phyloP scores from a whole-genome alignment of 768 basidiomycete genomes.

The Termitomyces sp. region DNA sequence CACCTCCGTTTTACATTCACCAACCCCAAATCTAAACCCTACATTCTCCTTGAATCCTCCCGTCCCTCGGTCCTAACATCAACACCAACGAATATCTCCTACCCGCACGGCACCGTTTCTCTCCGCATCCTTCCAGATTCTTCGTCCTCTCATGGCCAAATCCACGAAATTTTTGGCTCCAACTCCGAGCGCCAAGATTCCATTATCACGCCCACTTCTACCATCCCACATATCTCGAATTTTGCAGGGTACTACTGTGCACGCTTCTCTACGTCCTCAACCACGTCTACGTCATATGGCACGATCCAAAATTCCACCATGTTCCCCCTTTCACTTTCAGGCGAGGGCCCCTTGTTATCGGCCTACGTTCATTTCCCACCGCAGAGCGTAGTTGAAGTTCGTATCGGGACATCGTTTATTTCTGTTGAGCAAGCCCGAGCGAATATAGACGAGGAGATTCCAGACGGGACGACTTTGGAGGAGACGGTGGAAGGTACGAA shows the following conservation, averaged over 20 bases:
- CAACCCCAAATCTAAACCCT: slow-evolving; percentile 33
- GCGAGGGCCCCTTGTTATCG: slow-evolving; percentile 42
- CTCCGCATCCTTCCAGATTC: slow-evolving; percentile 27
- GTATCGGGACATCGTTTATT: slow-evolving; percentile 76
- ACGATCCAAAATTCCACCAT: slow-evolving; percentile 43
- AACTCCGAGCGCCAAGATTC: slow-evolving; percentile 59
- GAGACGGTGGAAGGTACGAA: slow-evolving; percentile 46
- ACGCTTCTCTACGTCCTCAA: slow-evolving; percentile 42
- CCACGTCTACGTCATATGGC: slow-evolving; percentile 34
- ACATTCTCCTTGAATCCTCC: slow-evolving; percentile 65
- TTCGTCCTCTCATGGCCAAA: slow-evolving; percentile 26
- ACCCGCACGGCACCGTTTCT: slow-evolving; percentile 47
- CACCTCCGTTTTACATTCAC: slow-evolving; percentile 70
- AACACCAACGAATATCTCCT: slow-evolving; percentile 42
- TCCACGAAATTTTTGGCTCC: slow-evolving; percentile 54
- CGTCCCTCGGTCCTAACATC: slow-evolving; percentile 60
- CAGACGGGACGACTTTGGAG: slow-evolving; percentile 43
- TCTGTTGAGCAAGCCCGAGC: slow-evolving; percentile 60
- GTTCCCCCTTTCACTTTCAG: slow-evolving; percentile 21
- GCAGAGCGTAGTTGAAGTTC: slow-evolving; percentile 47
- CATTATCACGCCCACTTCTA: slow-evolving; percentile 59
- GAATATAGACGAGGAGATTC: slow-evolving; percentile 46
- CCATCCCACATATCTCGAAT: slow-evolving; percentile 26
- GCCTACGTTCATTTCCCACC: slow-evolving; percentile 49
- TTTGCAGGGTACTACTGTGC: slow-evolving; percentile 62